Evolutionary conservation across 2,329 filamentous ascomycete genomes (phyloP), one percentile per base, ranked within the genome.

Genomic region (Tolypocladium amazonense): DNA sequence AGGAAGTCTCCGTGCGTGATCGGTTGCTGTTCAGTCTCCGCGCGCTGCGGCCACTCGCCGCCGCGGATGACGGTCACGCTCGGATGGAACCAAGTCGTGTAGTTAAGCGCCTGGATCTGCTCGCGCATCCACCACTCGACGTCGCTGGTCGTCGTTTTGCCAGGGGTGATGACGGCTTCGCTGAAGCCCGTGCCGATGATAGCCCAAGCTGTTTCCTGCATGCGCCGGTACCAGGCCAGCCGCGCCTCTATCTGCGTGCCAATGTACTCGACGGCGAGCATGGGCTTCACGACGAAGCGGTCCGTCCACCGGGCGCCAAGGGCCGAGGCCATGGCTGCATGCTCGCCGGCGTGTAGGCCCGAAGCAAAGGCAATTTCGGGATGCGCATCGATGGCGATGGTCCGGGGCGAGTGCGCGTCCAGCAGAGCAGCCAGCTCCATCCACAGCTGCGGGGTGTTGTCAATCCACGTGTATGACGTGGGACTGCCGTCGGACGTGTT

Each of bases 51-150:
- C 11, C 56, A 60, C 1, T 65, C 43, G 43, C 68, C 30, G 7
- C 15, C 69, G 2, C 68, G 70, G 27, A 81, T 63, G 58, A 81
- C 72, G 55, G 68, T 74, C 20, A 81, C 77, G 58, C 23, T 69
- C 2, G 78, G 78, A 23, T 79, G 77, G 64, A 81, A 81, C 79
- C 79, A 81, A 5, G 79, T 81, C 7, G 76, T 78, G 68, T 79
- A 80, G 65, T 81, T 80, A 58, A 78, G 69, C 37, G 72, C 70
- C 45, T 50, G 45, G 45, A 50, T 50, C 45, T 50, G 45, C 45
- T 50, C 45, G 25, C 45, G 45, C 45, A 50, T 50, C 45, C 45
- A 50, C 45, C 45, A 50, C 45, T 30, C 45, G 14, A 50, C 45
- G 23, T 50, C 45, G 9, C 25, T 25, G 23, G 45, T 27, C 45